These are phyloP conservation scores for Kodamaea jinghongensis DNA, from an alignment of 805 yeast species.

Conservation along the genomic window DNA sequence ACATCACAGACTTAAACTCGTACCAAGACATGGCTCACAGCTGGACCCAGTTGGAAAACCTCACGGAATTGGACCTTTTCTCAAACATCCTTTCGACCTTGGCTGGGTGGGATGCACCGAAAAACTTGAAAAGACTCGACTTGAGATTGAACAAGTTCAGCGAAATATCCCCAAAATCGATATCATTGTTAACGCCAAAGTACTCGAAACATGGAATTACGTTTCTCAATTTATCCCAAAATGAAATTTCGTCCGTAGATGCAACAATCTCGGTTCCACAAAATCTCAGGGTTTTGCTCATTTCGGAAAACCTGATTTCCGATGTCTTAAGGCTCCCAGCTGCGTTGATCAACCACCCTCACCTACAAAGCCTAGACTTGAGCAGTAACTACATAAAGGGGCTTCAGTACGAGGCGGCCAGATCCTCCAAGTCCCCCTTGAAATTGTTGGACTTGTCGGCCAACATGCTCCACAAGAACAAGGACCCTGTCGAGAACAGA, in stretches of 20 bases:
- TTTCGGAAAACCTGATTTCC: slow-evolving; percentile 11
- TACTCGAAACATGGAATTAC: slow-evolving; percentile 4
- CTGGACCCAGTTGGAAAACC: slow-evolving; percentile 25
- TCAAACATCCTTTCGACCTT: slow-evolving; percentile 21
- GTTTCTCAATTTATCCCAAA: slow-evolving; percentile 8
- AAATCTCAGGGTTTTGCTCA: slow-evolving; percentile 4
- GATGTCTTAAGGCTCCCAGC: slow-evolving; percentile 15
- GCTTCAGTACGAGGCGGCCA: slow-evolving; percentile 9
- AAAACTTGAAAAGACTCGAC: slow-evolving; percentile 20
- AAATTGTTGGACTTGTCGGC: slow-evolving; percentile 14
- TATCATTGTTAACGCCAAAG: slow-evolving; percentile 6
- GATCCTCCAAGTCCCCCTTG: slow-evolving; percentile 12
- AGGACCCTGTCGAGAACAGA: slow-evolving; percentile 6
- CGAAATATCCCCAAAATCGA: slow-evolving; percentile 9
- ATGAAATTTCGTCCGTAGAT: slow-evolving; percentile 9
- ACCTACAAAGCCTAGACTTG: slow-evolving; percentile 13
- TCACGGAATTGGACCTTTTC: slow-evolving; percentile 23
- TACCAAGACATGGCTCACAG: slow-evolving; percentile 15
- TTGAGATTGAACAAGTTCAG: slow-evolving; percentile 21
- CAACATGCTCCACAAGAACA: slow-evolving; percentile 7
- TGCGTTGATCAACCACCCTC: slow-evolving; percentile 13
- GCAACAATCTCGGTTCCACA: slow-evolving; percentile 8
- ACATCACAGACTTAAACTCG: slow-evolving; percentile 18
- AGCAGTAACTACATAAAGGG: slow-evolving; percentile 18
- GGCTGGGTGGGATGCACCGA: slow-evolving; percentile 13